Conservation (phyloP, 2,329 filamentous ascomycete genomes). For the Metarhizium guizhouense region DNA sequence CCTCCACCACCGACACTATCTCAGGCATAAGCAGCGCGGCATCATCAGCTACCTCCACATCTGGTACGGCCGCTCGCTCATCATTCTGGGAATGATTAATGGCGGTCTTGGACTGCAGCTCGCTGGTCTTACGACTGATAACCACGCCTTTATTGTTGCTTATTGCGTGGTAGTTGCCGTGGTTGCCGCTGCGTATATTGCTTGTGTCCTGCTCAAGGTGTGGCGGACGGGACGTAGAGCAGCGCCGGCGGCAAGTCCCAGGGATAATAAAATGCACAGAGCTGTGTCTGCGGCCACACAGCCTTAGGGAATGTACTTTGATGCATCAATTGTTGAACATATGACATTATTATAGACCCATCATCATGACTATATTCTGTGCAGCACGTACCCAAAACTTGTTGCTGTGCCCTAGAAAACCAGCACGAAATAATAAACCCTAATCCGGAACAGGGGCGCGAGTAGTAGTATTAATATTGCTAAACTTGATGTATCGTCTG, state of each 20-base stretch:
- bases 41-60: conserved; percentile 48
- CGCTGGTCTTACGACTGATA: conserved; percentile 21
- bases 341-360: no score
- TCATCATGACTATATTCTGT: no score
- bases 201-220: not conserved
- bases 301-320: no score
- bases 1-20: conserved; percentile 47
- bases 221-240: not conserved
- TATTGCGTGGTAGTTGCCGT: conserved; percentile 48
- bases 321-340: no score
- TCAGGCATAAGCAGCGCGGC: conserved; percentile 37
- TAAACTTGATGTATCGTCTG: no score
- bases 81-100: conserved; percentile 52
- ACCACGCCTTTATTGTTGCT: conserved; percentile 34
- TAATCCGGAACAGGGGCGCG: no score
- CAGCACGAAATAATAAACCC: no score
- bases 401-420: no score
- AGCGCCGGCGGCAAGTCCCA: not conserved
- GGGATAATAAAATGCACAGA: not conserved
- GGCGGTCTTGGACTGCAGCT: conserved; percentile 52
- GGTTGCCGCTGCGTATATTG: conserved; percentile 35
- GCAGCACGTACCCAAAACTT: no score
- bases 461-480: no score
- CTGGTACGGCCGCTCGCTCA: conserved; percentile 51
- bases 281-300: not conserved